phyloP scores from a whole-genome alignment of 1,284 basidiomycete species.

The Pterula multifida region DNA sequence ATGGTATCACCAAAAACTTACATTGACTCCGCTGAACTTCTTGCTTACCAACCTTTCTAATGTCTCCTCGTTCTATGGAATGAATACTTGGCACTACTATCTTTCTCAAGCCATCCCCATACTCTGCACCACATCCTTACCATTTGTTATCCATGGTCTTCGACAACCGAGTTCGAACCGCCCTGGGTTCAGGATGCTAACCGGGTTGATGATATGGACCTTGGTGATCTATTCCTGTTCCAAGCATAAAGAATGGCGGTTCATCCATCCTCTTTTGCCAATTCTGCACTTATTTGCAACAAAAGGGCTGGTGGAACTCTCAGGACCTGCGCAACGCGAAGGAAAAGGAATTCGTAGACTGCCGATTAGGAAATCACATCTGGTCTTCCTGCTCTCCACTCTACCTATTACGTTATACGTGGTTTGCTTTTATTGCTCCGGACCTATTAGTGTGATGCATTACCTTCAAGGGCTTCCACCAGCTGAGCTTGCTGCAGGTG shows the following conservation, averaged over 20 bases:
- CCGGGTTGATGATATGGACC: conserved; percentile 50
- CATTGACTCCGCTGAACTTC: conserved; percentile 77
- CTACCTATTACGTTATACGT: conserved; percentile 59
- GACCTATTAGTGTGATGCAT: conserved; percentile 64
- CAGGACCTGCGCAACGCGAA: conserved; percentile 11
- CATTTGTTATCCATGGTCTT: conserved; percentile 56
- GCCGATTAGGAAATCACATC: conserved; percentile 23
- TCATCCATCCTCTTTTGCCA: conserved; percentile 87
- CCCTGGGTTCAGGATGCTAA: conserved; percentile 30
- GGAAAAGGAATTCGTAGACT: conserved; percentile 10
- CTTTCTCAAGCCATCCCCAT: conserved; percentile 80
- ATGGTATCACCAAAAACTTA: conserved; percentile 53
- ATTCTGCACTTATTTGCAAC: conserved; percentile 76
- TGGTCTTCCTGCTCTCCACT: conserved; percentile 37
- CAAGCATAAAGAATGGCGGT: conserved; percentile 94
- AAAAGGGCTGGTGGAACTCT: conserved; percentile 50
- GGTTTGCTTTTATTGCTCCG: conserved; percentile 60
- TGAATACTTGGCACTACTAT: conserved; percentile 82
- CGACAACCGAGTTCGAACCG: conserved; percentile 26
- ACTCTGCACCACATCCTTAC: conserved; percentile 61
- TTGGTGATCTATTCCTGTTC: conserved; percentile 66
- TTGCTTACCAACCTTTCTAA: conserved; percentile 68
- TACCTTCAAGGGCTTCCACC: conserved; percentile 44
- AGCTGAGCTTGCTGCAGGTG: conserved; percentile 29
- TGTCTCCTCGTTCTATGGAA: conserved; percentile 92